Conservation (phyloP, 495 filamentous ascomycete species). For the Pseudoneurospora amorphoporcata region DNA sequence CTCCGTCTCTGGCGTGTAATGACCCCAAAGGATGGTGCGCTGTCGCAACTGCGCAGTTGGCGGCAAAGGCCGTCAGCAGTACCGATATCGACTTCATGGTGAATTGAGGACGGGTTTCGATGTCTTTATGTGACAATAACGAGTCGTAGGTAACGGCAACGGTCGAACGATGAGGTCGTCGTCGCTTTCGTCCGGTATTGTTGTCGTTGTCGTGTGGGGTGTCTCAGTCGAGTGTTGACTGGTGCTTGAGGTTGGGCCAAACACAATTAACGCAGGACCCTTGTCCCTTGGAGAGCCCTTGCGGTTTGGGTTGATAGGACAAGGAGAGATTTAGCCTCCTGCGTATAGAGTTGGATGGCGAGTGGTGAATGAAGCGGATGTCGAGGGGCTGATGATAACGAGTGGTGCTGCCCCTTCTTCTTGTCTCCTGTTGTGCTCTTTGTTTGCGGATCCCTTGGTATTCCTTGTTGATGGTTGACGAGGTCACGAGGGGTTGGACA, state of each 20-base stretch:
- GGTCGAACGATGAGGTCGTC: background rate
- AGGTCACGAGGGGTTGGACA: constrained; percentile 16
- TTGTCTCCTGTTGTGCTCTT: background rate
- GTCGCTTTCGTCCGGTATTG: background rate
- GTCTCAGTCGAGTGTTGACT: background rate
- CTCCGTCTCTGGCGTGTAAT: background rate
- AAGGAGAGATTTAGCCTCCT: constrained; percentile 1
- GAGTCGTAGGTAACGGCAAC: background rate
- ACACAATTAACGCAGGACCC: background rate
- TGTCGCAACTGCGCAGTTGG: background rate
- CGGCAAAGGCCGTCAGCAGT: constrained; percentile 10
- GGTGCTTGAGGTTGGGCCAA: background rate
- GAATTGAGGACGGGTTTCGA: background rate
- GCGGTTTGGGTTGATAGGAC: background rate
- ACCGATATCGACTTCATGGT: constrained; percentile 20
- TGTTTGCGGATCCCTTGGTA: constrained; percentile 7
- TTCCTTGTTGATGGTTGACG: constrained; percentile 15
- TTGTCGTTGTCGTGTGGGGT: background rate
- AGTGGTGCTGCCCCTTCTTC: background rate
- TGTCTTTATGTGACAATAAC: background rate
- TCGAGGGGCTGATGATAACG: constrained; percentile 1
- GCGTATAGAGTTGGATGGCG: constrained; percentile 10
- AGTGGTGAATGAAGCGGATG: constrained; percentile 15
- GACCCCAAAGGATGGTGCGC: background rate
- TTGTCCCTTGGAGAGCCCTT: background rate